These are phyloP conservation scores for Scleromitrula shiraiana DNA, from an alignment of 2,329 filamentous ascomycete genomes.

Conservation along the genomic window DNA sequence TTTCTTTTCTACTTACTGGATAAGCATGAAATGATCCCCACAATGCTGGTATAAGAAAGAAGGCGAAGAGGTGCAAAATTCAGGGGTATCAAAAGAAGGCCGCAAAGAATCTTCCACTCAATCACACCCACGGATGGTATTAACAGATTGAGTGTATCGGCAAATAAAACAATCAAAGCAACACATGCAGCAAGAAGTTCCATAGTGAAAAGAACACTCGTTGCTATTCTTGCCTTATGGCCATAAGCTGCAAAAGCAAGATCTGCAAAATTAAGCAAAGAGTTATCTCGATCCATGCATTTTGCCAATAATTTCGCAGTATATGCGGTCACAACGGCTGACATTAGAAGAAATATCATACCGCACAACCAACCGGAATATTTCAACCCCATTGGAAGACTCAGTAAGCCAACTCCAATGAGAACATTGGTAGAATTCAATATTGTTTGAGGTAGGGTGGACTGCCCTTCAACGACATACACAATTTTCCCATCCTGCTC, in stretches of 20 bases:
- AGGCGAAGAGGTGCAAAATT: constrained; percentile 78
- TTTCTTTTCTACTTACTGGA: constrained; percentile 64
- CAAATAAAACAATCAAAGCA: constrained; percentile 85
- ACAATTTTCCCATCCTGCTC: constrained; percentile 83
- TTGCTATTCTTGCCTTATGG: constrained; percentile 68
- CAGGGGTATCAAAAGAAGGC: constrained; percentile 68
- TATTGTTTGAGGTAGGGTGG: constrained; percentile 89
- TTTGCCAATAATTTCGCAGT: constrained; percentile 79
- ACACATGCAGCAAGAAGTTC: constrained; percentile 86
- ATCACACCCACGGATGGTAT: constrained; percentile 62
- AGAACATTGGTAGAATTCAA: constrained; percentile 84
- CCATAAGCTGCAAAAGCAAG: constrained; percentile 89
- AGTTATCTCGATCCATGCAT: constrained; percentile 79
- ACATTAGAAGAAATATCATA: constrained; percentile 62
- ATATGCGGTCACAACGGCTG: constrained; percentile 71
- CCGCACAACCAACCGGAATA: constrained; percentile 87
- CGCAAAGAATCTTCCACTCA: constrained; percentile 81
- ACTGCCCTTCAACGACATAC: constrained; percentile 80
- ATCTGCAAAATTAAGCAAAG: constrained; percentile 89
- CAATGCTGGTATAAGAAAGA: constrained; percentile 81
- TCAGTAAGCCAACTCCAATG: constrained; percentile 83
- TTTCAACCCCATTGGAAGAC: constrained; percentile 77
- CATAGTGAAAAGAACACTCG: constrained; percentile 78
- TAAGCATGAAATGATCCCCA: constrained; percentile 87
- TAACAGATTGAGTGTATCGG: constrained; percentile 75